These are phyloP conservation scores for Entomortierella beljakovae DNA, from an alignment of 192 early-diverging fungal genomes.

Conservation along the genomic window DNA sequence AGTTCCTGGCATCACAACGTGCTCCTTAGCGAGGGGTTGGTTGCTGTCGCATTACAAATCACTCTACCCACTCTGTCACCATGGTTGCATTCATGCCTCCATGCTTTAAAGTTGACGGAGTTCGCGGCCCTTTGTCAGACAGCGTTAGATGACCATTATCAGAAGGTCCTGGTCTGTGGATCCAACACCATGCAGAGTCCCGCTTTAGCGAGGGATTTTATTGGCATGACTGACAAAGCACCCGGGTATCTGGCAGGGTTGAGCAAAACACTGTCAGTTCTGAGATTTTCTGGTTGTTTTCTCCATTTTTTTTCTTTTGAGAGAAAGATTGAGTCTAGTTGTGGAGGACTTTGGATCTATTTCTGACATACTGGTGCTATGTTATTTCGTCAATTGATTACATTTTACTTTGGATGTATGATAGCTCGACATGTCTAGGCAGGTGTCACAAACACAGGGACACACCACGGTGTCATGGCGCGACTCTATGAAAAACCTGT, in stretches of 20 bases:
- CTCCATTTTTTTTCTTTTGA: too few species aligned
- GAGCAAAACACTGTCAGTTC: slow-evolving; percentile 21
- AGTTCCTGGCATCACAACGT: slow-evolving; percentile 16
- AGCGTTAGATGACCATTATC: slow-evolving; percentile 8
- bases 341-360: too few species aligned
- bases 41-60: slow-evolving; percentile 25
- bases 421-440: too few species aligned
- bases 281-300: slow-evolving; percentile 16
- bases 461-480: too few species aligned
- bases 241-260: slow-evolving; percentile 20
- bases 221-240: slow-evolving; percentile 30
- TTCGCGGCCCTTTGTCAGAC: slow-evolving; percentile 21
- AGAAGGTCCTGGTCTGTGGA: slow-evolving; percentile 5
- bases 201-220: slow-evolving; percentile 23
- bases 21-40: slow-evolving; percentile 18
- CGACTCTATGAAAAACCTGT: too few species aligned
- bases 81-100: slow-evolving; percentile 5
- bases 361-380: too few species aligned
- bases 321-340: too few species aligned
- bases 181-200: slow-evolving; percentile 16
- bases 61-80: slow-evolving; percentile 20
- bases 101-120: slow-evolving; percentile 21
- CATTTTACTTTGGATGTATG: too few species aligned
- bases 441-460: too few species aligned
- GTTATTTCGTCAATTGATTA: too few species aligned